These are phyloP conservation scores for Fusarium ramigenum DNA, from an alignment of 2,329 filamentous ascomycete species.

Conservation along the genomic window DNA sequence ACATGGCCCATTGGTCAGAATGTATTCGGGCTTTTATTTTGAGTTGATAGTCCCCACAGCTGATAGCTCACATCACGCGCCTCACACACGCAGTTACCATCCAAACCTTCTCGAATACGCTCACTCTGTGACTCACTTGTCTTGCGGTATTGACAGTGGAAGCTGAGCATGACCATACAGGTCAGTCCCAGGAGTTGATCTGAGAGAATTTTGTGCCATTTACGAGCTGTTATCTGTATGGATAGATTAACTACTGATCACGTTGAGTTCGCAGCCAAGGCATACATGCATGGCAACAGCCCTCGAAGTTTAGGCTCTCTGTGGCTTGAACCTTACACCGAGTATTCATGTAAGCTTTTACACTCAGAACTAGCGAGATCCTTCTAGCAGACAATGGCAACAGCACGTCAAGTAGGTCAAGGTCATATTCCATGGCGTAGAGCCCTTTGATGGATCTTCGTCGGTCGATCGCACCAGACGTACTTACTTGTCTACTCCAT, in stretches of 20 bases:
- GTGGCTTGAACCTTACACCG: not conserved
- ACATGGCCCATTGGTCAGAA: not conserved
- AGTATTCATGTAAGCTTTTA: rapidly evolving
- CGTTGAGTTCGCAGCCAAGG: not conserved
- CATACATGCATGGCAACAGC: not conserved
- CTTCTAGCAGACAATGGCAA: no score
- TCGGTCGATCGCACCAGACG: not conserved
- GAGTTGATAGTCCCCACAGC: no score
- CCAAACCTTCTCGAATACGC: rapidly evolving
- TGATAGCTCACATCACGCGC: no score
- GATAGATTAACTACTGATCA: rapidly evolving
- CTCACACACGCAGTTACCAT: not conserved
- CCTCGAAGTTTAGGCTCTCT: not conserved
- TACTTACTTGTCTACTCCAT: no score
- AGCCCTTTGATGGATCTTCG: no score
- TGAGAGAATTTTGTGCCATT: not conserved
- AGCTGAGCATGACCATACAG: no score
- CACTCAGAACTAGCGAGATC: not conserved
- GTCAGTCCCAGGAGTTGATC: not conserved
- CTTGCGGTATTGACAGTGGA: not conserved
- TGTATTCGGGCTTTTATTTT: not conserved
- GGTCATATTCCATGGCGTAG: not conserved
- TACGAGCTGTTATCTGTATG: rapidly evolving
- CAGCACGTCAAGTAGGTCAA: no score
- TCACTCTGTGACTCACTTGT: not conserved